Base-by-base conservation (phyloP, 352 stramenopile species). In the Pythium brassicae region DNA sequence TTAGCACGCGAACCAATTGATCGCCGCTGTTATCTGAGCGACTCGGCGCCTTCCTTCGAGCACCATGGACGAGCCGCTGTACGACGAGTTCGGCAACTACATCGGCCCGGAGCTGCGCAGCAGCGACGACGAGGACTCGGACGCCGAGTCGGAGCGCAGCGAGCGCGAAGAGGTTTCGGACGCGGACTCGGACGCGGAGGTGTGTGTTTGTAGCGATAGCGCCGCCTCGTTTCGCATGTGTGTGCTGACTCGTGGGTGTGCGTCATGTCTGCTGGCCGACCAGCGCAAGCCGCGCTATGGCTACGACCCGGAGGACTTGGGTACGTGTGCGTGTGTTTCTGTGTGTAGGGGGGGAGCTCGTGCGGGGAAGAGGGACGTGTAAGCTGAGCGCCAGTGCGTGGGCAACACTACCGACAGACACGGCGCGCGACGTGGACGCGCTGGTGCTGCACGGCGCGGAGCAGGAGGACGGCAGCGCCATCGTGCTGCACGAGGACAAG, bases 21-120 rank as follows among this genome's bases (percentile, higher is more conserved):
- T 37, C 32, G 32, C 14, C 32, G 14, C 8, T 37, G 14, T 37
- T 11, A 37, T 37, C 32, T 11, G 14, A 7, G 5, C 32, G 32
- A 37, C 32, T 37, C 32, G 32, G 32, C 32, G 32, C 32, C 32
- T 37, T 43, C 37, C 37, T 43, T n/a, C 19, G 14, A 43, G 11
- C 34, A 35, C 29, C 22, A 97, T 97, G 91, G 89, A 98, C 66
- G 96, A 98, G 53, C 91, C 89, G 50, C 80, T 99, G 20, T 99
- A 99, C 78, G 97, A 99, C 80, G 97, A 99, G 80, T 99, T 99
- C 67, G 97, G 97, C 58, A 99, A 99, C 77, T 99, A 99, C 77
- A 98, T 99, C 62, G 97, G 97, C 20, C 96, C 97, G 23, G 96
- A 99, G 60, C 76, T 99, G 46, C 87, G 91, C 17, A 88, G 76